Conservation (phyloP, 257 asterid species). For the Ilex asprella region DNA sequence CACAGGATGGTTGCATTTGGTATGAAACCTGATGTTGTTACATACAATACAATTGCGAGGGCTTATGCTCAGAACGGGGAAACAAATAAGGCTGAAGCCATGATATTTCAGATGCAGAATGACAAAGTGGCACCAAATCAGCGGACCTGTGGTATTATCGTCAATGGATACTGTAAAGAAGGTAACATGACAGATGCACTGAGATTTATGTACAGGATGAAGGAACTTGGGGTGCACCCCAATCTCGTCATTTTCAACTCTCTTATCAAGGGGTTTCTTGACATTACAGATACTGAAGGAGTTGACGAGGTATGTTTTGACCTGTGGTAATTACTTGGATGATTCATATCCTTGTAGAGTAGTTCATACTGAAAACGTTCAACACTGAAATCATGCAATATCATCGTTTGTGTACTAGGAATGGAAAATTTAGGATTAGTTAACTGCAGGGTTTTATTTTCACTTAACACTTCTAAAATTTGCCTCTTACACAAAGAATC, state of each 20-base stretch:
- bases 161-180: constrained; percentile 80
- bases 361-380: neutral
- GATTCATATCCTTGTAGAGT: neutral
- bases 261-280: constrained; percentile 72
- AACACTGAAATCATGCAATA: neutral
- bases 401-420: too few relatives aligned
- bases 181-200: constrained; percentile 72
- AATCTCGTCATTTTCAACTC: constrained; percentile 80
- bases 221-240: constrained; percentile 62
- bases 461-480: too few relatives aligned
- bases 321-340: neutral
- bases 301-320: constrained; percentile 67
- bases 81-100: constrained; percentile 61
- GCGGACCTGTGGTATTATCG: constrained; percentile 78
- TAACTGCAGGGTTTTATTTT: too few relatives aligned
- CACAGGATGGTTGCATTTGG: constrained; percentile 57
- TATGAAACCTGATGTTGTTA: constrained; percentile 71
- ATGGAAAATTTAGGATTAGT: too few relatives aligned
- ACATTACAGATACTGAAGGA: constrained; percentile 48
- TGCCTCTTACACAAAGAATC: too few relatives aligned
- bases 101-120: constrained; percentile 58
- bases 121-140: constrained; percentile 59
- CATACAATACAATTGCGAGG: constrained; percentile 73
- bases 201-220: constrained; percentile 72
- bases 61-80: constrained; percentile 72